Conservation (phyloP, 441 rosid genomes). For the Aleurites moluccanus region DNA sequence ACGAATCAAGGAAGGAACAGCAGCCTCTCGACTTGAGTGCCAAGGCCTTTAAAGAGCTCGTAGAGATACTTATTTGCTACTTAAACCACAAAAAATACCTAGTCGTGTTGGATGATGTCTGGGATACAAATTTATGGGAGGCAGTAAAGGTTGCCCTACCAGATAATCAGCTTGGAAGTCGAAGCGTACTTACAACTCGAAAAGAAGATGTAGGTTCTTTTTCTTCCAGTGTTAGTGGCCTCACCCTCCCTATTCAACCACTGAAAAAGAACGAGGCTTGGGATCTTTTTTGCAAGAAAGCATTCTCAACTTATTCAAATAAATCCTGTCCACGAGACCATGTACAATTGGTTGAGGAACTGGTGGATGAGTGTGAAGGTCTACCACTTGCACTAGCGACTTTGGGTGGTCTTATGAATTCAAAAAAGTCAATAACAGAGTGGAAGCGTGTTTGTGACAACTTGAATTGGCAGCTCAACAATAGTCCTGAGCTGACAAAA, state of each 20-base stretch:
- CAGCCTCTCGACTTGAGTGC: not conserved
- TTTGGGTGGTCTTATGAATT: conserved; percentile 41
- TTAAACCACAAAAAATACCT: conserved; percentile 34
- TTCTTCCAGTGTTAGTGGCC: conserved; percentile 24
- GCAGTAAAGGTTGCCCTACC: conserved; percentile 35
- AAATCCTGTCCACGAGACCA: conserved; percentile 23
- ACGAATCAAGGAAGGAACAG: not conserved
- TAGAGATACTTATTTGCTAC: not conserved
- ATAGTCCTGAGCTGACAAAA: conserved; percentile 31
- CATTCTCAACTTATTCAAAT: conserved; percentile 23
- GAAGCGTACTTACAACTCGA: conserved; percentile 39
- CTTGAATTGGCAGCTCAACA: conserved; percentile 39
- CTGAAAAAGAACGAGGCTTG: conserved; percentile 32
- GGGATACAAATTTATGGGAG: conserved; percentile 30
- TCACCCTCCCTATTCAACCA: conserved; percentile 26
- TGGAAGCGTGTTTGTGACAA: conserved; percentile 32
- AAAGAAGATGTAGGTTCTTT: conserved; percentile 27
- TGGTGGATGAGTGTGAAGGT: conserved; percentile 35
- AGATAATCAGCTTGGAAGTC: conserved; percentile 33
- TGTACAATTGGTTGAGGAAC: conserved; percentile 24
- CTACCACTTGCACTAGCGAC: conserved; percentile 43
- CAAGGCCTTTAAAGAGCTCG: not conserved
- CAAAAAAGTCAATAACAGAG: conserved; percentile 26
- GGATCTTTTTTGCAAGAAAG: conserved; percentile 38
- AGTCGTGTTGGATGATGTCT: conserved; percentile 41